Conservation (phyloP, 1,139 yeast genomes). For the Yamadazyma atlantica region DNA sequence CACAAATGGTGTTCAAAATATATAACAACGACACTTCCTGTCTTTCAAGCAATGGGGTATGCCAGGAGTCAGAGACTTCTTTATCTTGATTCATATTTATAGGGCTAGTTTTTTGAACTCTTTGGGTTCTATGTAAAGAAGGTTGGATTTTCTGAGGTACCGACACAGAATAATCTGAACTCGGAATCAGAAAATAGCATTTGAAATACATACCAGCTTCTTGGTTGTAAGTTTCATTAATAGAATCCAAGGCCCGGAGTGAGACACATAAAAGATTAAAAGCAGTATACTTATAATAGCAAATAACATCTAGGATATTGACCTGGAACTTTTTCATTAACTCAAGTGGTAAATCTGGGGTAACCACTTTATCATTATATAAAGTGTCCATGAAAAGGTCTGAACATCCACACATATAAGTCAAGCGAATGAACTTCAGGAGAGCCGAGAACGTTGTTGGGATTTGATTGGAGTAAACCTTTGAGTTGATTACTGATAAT, state of each 20-base stretch:
- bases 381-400: conserved; percentile 18
- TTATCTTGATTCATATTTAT: not conserved
- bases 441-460: conserved; percentile 1
- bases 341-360: conserved; percentile 24
- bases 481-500: not conserved
- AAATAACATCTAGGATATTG: not conserved
- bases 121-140: not conserved
- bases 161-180: conserved; percentile 6
- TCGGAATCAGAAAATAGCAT: conserved; percentile 12
- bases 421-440: conserved; percentile 1
- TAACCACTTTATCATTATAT: conserved; percentile 11
- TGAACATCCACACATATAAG: conserved; percentile 27
- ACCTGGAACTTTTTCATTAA: conserved; percentile 12
- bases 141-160: not conserved
- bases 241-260: conserved; percentile 6
- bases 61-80: not conserved
- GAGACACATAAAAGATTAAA: conserved; percentile 28
- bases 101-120: no score
- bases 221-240: conserved; percentile 12
- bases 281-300: conserved; percentile 28
- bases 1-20: conserved; percentile 27
- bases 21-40: conserved; percentile 37
- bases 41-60: conserved; percentile 18
- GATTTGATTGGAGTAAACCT: not conserved
- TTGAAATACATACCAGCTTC: conserved; percentile 29